These are phyloP conservation scores for Populus pruinosa DNA, from an alignment of 345 rosid species.

Conservation along the genomic window DNA sequence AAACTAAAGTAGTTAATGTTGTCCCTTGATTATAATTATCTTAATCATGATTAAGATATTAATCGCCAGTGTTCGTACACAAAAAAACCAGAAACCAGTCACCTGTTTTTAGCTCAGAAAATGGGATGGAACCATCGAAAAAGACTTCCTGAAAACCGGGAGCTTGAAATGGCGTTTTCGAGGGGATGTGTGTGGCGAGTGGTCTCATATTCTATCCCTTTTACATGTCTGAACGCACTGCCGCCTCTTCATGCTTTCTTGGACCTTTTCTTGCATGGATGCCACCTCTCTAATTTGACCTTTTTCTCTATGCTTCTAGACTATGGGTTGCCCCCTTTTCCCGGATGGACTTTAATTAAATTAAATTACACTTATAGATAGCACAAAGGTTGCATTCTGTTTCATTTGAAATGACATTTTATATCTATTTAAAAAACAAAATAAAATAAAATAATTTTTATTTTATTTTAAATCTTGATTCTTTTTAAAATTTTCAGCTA, in stretches of 20 bases:
- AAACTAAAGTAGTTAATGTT: too few species aligned
- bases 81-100: not conserved
- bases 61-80: not conserved
- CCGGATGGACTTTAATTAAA: not conserved
- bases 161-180: not conserved
- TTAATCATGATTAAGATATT: not conserved
- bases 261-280: not conserved
- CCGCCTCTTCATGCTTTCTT: not conserved
- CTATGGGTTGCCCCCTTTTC: not conserved
- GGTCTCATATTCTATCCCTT: too few species aligned
- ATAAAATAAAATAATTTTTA: too few species aligned
- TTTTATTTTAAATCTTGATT: too few species aligned
- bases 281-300: not conserved
- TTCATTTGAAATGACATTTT: too few species aligned
- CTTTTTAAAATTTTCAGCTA: too few species aligned
- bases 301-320: not conserved
- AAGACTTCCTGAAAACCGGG: conserved; percentile 20
- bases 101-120: not conserved
- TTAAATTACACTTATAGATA: too few species aligned
- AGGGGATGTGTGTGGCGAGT: not conserved
- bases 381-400: too few species aligned
- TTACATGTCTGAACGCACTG: not conserved
- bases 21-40: not conserved
- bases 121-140: not conserved
- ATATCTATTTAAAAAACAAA: too few species aligned